Percentiles rank a stretch among this genome's conserved stretches.
Conservation (phyloP, 208 protist genomes). For the Vickermania ingenoplastis region DNA sequence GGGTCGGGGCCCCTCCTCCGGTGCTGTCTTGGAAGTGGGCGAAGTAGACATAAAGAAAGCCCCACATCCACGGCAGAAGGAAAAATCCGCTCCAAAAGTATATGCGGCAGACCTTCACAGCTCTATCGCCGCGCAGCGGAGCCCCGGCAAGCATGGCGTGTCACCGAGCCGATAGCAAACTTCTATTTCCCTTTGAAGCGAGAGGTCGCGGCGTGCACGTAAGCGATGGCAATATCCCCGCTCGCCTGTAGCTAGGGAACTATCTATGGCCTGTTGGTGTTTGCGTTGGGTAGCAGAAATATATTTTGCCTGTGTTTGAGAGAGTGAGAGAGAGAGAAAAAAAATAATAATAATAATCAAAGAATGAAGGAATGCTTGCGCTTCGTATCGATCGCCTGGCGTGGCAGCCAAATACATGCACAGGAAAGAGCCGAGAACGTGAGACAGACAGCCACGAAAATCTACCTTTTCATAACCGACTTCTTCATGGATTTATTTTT, state of each 20-base stretch:
- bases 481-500: no score
- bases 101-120: slow-evolving; percentile 18
- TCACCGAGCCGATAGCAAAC: background rate
- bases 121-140: slow-evolving; percentile 11
- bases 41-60: slow-evolving; percentile 20
- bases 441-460: no score
- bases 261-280: background rate
- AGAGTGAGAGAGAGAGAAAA: background rate
- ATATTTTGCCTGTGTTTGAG: slow-evolving; percentile 2
- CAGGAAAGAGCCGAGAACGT: no score
- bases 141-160: slow-evolving; percentile 15
- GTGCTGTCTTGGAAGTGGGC: slow-evolving; percentile 7
- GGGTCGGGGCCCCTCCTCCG: no score
- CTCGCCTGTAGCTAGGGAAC: background rate
- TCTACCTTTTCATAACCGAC: no score
- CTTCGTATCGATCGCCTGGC: no score
- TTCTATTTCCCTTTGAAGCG: background rate
- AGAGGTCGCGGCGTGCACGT: background rate
- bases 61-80: slow-evolving; percentile 33
- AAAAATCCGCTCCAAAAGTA: slow-evolving; percentile 35
- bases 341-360: no score
- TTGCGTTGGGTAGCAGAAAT: background rate
- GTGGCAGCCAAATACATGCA: no score
- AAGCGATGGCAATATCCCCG: background rate
- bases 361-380: no score